These are phyloP conservation scores for Cercospora sojina DNA, from an alignment of 2,329 filamentous ascomycete species.

Conservation along the genomic window DNA sequence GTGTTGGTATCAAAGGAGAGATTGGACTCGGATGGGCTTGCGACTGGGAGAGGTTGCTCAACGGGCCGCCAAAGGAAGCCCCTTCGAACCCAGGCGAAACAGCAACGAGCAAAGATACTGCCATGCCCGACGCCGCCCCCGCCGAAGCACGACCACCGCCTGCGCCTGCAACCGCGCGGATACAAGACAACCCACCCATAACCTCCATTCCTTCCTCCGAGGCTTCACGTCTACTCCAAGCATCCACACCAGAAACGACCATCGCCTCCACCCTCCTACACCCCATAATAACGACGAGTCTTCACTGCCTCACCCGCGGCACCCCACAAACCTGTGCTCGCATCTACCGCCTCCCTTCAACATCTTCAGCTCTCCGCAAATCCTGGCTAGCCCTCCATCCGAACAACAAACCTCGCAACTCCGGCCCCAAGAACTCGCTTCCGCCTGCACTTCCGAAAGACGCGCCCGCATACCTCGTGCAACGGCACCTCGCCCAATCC, in stretches of 20 bases:
- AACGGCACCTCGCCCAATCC: constrained; percentile 43
- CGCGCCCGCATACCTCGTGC: constrained; percentile 47
- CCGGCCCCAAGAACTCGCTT: constrained; percentile 27
- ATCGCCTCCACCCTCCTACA: constrained; percentile 32
- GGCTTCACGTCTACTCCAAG: not conserved
- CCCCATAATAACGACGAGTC: constrained; percentile 59
- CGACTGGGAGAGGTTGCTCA: constrained; percentile 73
- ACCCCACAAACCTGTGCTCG: constrained; percentile 70
- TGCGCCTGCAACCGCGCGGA: not conserved
- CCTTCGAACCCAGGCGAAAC: not conserved
- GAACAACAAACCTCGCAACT: constrained; percentile 25
- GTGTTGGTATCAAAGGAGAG: constrained; percentile 74
- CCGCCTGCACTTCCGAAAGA: constrained; percentile 33
- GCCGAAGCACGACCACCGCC: not conserved
- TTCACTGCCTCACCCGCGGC: constrained; percentile 69
- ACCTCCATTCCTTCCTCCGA: constrained; percentile 4
- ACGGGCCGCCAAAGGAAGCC: constrained; percentile 11
- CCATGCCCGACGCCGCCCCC: not conserved
- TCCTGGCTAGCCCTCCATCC: constrained; percentile 68
- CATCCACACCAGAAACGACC: not conserved
- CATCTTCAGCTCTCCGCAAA: constrained; percentile 50
- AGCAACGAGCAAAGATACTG: not conserved
- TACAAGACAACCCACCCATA: not conserved
- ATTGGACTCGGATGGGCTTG: constrained; percentile 78
- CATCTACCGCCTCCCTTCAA: constrained; percentile 78